A percentile compares a stretch with the other conserved stretches of the same genome.
Conservation (phyloP, 2,329 filamentous ascomycete species). For the Claviceps sp. region DNA sequence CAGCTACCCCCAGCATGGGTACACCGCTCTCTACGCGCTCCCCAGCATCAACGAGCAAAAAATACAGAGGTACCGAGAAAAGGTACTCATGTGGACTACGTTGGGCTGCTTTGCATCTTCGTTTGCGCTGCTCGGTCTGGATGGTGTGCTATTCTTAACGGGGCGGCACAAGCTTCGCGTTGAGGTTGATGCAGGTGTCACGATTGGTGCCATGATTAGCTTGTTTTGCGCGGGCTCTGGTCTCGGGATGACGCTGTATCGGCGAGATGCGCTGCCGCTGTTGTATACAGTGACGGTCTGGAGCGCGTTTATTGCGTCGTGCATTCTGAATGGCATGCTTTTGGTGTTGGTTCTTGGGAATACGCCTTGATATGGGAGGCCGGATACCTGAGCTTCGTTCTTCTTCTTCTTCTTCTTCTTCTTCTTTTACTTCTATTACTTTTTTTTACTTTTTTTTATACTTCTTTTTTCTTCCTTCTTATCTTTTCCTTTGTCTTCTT, state of each 20-base stretch:
- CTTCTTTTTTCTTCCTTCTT: neutral
- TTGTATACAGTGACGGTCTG: slow-evolving; percentile 29
- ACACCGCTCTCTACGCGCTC: slow-evolving; percentile 40
- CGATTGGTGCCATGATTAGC: slow-evolving; percentile 55
- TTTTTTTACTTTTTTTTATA: neutral
- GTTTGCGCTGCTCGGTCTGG: slow-evolving; percentile 49
- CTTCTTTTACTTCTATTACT: neutral
- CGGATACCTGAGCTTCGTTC: neutral
- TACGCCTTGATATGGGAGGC: slow-evolving; percentile 14
- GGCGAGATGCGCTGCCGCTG: slow-evolving; percentile 30
- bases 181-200: slow-evolving; percentile 62
- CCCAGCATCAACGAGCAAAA: slow-evolving; percentile 39
- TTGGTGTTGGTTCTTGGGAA: slow-evolving; percentile 28
- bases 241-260: slow-evolving; percentile 43
- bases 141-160: slow-evolving; percentile 51
- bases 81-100: slow-evolving; percentile 40
- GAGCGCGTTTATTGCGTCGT: slow-evolving; percentile 22
- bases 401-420: neutral
- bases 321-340: slow-evolving; percentile 30
- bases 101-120: slow-evolving; percentile 43
- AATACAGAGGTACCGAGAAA: slow-evolving; percentile 36
- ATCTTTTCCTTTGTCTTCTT: neutral
- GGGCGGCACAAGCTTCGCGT: slow-evolving; percentile 52
- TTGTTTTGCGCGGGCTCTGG: slow-evolving; percentile 50
- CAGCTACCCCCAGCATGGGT: slow-evolving; percentile 35